These are phyloP conservation scores for Aphanomyces invadans DNA, from an alignment of 352 stramenopile species.

Conservation along the genomic window DNA sequence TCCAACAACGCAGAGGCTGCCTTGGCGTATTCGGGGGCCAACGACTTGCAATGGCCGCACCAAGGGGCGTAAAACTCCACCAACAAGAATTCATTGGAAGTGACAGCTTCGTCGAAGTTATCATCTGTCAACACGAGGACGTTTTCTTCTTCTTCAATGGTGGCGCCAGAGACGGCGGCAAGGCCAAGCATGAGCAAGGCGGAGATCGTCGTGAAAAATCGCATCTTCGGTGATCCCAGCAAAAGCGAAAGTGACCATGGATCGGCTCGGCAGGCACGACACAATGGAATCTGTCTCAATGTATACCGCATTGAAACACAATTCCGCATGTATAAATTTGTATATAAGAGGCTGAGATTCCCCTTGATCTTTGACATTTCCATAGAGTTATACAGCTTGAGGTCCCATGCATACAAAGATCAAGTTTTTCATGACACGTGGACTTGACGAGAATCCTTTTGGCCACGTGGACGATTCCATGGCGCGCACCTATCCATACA, in stretches of 20 bases:
- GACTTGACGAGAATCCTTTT: background rate
- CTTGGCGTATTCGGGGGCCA: slow-evolving; percentile 82
- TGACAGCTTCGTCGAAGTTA: slow-evolving; percentile 87
- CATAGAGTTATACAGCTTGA: background rate
- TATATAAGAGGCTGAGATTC: background rate
- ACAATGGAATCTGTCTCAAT: background rate
- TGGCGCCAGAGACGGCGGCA: slow-evolving; percentile 13
- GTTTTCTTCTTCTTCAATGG: slow-evolving; percentile 79
- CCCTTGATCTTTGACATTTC: background rate
- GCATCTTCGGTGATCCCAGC: slow-evolving; percentile 3
- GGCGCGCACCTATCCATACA: background rate
- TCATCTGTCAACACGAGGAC: slow-evolving; percentile 88
- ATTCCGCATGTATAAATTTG: background rate
- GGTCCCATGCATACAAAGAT: slow-evolving; percentile 13
- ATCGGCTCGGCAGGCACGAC: no score
- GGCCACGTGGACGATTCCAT: slow-evolving; percentile 8
- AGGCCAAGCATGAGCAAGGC: slow-evolving; percentile 12
- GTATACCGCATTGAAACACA: background rate
- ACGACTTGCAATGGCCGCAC: slow-evolving; percentile 87
- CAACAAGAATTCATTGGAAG: slow-evolving; percentile 76
- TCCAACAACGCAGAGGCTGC: slow-evolving; percentile 76
- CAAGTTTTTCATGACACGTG: slow-evolving; percentile 12
- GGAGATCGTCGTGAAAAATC: slow-evolving; percentile 10
- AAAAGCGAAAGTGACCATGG: slow-evolving; percentile 19
- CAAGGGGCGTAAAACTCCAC: slow-evolving; percentile 89